A percentile compares a stretch with the other conserved stretches of the same genome.
These are phyloP conservation scores for Candida andamanensis DNA, from an alignment of 805 yeast genomes.

Conservation along the genomic window DNA sequence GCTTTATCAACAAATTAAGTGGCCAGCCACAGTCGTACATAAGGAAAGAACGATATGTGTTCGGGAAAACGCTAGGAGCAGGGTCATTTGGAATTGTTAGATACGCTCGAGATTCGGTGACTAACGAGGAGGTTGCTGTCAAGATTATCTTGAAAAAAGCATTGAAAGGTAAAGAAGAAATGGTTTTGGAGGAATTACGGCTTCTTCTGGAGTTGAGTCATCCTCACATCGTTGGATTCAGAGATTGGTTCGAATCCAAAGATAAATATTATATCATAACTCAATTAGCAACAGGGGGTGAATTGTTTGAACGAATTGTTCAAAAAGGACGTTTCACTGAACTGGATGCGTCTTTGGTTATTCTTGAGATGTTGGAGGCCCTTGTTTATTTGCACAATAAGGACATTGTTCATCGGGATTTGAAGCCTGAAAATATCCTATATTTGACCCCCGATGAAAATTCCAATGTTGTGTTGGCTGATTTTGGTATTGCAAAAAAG, in stretches of 20 bases:
- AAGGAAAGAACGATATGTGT: conserved; percentile 65
- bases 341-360: conserved; percentile 72
- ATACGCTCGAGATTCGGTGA: conserved; percentile 51
- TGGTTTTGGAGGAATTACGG: conserved; percentile 73
- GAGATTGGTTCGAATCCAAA: conserved; percentile 90
- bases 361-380: conserved; percentile 73
- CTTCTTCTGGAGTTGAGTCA: conserved; percentile 66
- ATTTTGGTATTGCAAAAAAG: conserved; percentile 90
- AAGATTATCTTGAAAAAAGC: conserved; percentile 86
- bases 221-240: conserved; percentile 83
- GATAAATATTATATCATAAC: conserved; percentile 93
- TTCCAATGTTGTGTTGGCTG: conserved; percentile 82
- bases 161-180: conserved; percentile 69
- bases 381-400: conserved; percentile 67
- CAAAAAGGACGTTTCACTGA: conserved; percentile 83
- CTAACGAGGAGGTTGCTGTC: conserved; percentile 74
- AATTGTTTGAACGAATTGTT: conserved; percentile 82
- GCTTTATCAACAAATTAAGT: conserved; percentile 48
- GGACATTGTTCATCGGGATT: conserved; percentile 87
- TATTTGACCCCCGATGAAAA: conserved; percentile 52
- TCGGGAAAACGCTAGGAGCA: conserved; percentile 86
- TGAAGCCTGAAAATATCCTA: conserved; percentile 89
- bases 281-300: conserved; percentile 95
- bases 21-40: conserved; percentile 71
- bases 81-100: conserved; percentile 94